A percentile compares a stretch with the other conserved stretches of the same genome.
Conservation (phyloP, 495 filamentous ascomycete genomes). For the Patellaria atrata region DNA sequence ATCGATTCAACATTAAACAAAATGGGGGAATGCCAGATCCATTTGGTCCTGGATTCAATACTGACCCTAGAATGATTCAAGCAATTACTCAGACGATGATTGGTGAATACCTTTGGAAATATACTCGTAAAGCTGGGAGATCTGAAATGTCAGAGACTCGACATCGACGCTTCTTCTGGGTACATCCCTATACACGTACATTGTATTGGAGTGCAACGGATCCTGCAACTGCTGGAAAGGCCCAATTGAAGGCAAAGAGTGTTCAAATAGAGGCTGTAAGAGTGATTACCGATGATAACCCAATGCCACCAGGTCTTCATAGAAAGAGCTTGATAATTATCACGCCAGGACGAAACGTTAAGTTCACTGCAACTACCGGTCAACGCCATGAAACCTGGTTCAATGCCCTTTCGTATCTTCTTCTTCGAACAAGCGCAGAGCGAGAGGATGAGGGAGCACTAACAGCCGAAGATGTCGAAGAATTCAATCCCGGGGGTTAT, state of each 20-base stretch:
- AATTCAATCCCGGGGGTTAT: constrained; percentile 66
- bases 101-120: constrained; percentile 97
- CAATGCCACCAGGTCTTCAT: constrained; percentile 85
- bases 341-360: constrained; percentile 73
- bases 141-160: constrained; percentile 74
- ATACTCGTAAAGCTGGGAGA: constrained; percentile 81
- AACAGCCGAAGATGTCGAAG: constrained; percentile 65
- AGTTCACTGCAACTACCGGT: constrained; percentile 86
- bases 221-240: constrained; percentile 59
- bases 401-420: constrained; percentile 87
- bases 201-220: constrained; percentile 94
- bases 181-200: constrained; percentile 93
- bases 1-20: constrained; percentile 64
- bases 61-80: constrained; percentile 96
- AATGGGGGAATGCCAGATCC: constrained; percentile 41
- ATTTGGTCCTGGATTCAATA: too few species aligned
- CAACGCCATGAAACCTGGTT: constrained; percentile 98
- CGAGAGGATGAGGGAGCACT: constrained; percentile 39
- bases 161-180: constrained; percentile 95
- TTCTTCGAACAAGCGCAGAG: constrained; percentile 57
- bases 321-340: constrained; percentile 82
- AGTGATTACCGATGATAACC: constrained; percentile 92
- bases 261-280: constrained; percentile 86
- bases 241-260: constrained; percentile 80
- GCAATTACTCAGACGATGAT: constrained; percentile 99